Conservation (phyloP, 2,329 filamentous ascomycete genomes). For the Nigrograna mackinnonii region DNA sequence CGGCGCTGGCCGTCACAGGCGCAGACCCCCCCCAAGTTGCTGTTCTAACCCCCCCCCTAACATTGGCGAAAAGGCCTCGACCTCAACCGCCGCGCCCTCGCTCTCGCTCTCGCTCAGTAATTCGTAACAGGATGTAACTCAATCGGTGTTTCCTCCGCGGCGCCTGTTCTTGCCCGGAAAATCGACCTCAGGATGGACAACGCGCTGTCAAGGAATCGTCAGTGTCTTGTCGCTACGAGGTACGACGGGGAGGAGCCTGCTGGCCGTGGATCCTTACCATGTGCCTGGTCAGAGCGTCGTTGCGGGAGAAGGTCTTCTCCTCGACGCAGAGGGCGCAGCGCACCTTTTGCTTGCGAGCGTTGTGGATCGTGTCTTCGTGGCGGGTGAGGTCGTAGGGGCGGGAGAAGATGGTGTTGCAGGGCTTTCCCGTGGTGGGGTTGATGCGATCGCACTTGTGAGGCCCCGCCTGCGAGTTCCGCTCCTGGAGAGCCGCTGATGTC, state of each 20-base stretch:
- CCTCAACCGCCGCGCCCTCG: conserved; percentile 7
- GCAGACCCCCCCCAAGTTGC: too few relatives aligned
- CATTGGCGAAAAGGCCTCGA: background rate
- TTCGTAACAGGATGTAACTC: conserved; percentile 9
- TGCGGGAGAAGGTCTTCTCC: conserved; percentile 95
- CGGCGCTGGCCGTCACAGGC: conserved; percentile 17
- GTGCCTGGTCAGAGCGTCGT: conserved; percentile 91
- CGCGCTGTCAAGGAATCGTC: conserved; percentile 61
- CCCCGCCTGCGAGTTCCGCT: conserved; percentile 83
- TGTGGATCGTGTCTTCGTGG: conserved; percentile 98
- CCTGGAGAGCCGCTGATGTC: conserved; percentile 59
- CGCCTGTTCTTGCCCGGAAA: conserved; percentile 68
- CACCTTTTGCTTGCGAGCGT: conserved; percentile 90
- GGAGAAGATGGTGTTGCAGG: conserved; percentile 93
- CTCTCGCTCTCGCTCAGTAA: background rate
- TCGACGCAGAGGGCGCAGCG: conserved; percentile 91
- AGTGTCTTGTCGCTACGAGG: too few relatives aligned
- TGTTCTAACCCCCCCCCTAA: too few relatives aligned
- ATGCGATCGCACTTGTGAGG: conserved; percentile 91
- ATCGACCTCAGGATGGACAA: conserved; percentile 88
- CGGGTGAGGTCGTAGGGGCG: conserved; percentile 94
- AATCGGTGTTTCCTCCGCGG: conserved; percentile 43
- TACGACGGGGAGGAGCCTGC: too few relatives aligned
- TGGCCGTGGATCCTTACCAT: conserved; percentile 57
- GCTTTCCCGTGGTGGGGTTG: conserved; percentile 93